Base-by-base conservation (phyloP, 2,329 filamentous ascomycete species). In the Epicoccum sorghinum region DNA sequence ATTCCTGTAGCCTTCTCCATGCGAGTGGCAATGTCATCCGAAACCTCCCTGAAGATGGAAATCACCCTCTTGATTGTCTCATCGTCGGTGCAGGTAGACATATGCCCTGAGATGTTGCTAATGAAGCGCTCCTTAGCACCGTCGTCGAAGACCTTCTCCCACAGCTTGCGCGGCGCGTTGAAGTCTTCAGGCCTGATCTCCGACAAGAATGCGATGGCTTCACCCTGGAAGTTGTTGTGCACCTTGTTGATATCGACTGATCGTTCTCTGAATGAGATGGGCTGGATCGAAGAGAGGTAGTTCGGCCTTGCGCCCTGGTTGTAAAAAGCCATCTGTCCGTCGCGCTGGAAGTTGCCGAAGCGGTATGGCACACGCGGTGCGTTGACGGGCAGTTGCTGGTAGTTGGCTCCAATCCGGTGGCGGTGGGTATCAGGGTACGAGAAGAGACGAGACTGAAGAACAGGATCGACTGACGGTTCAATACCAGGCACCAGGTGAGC, bases 401-500 rank as follows among this genome's bases (percentile, higher is more conserved):
- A 85, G 73, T 86, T 86, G 59, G 76, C 77, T 25, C 83, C 83
- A 18, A 86, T 69, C 24, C 82, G 80, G 70, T 85, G 81, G 53
- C 82, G 81, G 66, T 85, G 83, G 4, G 83, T 86, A 66, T 90
- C 87, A 9, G 86, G 83, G 75, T 89, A 89, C 1, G 86, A 89
- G 79, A 89, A 89, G 36, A 89, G 80, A 51, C 87, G 85, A 35
- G 83, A 83, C 72, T 90, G 87, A 3, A 90, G 78, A 33, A 90
- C 86, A 1, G 87, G 87, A 62, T 90, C 88, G 59, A 86, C 86
- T 8, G 86, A 88, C 12, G 86, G 83, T 73, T 89, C 87, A 52
- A 88, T 83, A 47, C 87, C 87, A 3, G 87, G 86, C 3, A 85
- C 80, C 72, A 89, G 74, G 68, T 89, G 86, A 6, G 85, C 81